Percentiles rank a stretch among this genome's conserved stretches.
These are phyloP conservation scores for Yamadazyma philogaea DNA, from an alignment of 805 yeast genomes.

Conservation along the genomic window DNA sequence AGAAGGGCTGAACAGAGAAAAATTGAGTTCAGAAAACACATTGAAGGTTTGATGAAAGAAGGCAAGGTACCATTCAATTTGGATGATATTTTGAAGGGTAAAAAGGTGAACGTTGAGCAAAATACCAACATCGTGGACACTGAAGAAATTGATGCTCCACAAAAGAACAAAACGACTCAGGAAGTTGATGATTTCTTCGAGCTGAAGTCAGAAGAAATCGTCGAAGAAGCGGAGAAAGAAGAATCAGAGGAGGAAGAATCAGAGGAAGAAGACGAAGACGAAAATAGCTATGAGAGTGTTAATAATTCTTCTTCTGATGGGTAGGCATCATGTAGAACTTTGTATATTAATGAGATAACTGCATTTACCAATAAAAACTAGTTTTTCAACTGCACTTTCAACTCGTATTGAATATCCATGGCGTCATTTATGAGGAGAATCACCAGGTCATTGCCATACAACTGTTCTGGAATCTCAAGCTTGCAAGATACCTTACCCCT, in stretches of 20 bases:
- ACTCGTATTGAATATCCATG: slow-evolving; percentile 48
- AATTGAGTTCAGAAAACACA: slow-evolving; percentile 44
- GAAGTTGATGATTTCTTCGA: slow-evolving; percentile 47
- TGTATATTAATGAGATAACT: slow-evolving; percentile 8
- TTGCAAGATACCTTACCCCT: slow-evolving; percentile 42
- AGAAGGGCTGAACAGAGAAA: slow-evolving; percentile 42
- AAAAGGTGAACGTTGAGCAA: slow-evolving; percentile 16
- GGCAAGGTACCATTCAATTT: slow-evolving; percentile 53
- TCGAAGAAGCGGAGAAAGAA: background rate
- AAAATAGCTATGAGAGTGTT: too few relatives aligned
- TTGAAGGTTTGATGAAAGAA: slow-evolving; percentile 50
- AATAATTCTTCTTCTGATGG: background rate
- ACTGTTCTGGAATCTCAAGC: slow-evolving; percentile 47
- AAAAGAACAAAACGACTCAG: slow-evolving; percentile 19
- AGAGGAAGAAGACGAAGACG: too few relatives aligned
- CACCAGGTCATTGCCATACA: slow-evolving; percentile 44
- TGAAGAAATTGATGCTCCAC: slow-evolving; percentile 46
- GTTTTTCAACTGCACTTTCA: background rate
- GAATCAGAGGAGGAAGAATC: background rate
- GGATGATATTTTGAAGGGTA: slow-evolving; percentile 45
- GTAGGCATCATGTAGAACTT: slow-evolving; percentile 2
- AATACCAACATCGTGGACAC: slow-evolving; percentile 20
- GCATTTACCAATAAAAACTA: slow-evolving; percentile 1
- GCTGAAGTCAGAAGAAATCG: slow-evolving; percentile 5
- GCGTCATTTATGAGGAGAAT: slow-evolving; percentile 65